phyloP scores from a whole-genome alignment of 2,329 filamentous ascomycete species.

The Dryadomyces sulphureus region DNA sequence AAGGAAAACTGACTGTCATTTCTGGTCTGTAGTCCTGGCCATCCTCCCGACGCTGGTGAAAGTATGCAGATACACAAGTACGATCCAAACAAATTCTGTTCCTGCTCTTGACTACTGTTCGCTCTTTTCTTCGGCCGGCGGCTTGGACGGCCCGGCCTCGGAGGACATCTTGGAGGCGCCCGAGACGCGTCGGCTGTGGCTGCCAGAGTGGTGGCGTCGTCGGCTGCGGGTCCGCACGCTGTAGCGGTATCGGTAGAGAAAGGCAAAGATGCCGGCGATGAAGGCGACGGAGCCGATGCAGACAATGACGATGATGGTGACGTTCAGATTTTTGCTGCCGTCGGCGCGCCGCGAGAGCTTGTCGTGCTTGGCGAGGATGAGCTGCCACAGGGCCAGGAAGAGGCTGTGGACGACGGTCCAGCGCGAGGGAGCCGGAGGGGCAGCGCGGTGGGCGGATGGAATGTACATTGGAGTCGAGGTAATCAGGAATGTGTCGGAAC shows the following conservation, averaged over 20 bases:
- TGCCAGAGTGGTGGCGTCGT: background rate
- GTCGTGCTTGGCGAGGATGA: background rate
- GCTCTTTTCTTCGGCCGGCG: no score
- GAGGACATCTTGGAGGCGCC: slow-evolving; percentile 5
- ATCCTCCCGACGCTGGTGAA: no score
- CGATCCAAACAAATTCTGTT: no score
- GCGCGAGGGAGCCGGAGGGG: no score
- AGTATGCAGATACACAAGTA: no score
- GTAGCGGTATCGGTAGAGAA: slow-evolving; percentile 8
- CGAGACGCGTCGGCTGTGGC: slow-evolving; percentile 2
- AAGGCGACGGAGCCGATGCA: slow-evolving; percentile 5
- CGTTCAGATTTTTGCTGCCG: slow-evolving; percentile 6
- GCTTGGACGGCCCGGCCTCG: background rate
- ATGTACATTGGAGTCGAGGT: slow-evolving; percentile 1
- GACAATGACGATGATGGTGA: slow-evolving; percentile 10
- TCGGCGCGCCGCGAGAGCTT: no score
- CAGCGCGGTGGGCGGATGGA: background rate
- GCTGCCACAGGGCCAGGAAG: background rate
- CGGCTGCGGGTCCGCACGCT: no score
- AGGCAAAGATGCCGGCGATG: background rate
- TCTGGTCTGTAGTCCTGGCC: background rate
- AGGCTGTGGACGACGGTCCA: background rate
- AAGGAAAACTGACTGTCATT: no score
- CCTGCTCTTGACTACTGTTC: no score
- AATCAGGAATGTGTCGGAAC: no score